Conservation (phyloP, 805 yeast genomes). For the Saccharomycopsis fibuligera region DNA sequence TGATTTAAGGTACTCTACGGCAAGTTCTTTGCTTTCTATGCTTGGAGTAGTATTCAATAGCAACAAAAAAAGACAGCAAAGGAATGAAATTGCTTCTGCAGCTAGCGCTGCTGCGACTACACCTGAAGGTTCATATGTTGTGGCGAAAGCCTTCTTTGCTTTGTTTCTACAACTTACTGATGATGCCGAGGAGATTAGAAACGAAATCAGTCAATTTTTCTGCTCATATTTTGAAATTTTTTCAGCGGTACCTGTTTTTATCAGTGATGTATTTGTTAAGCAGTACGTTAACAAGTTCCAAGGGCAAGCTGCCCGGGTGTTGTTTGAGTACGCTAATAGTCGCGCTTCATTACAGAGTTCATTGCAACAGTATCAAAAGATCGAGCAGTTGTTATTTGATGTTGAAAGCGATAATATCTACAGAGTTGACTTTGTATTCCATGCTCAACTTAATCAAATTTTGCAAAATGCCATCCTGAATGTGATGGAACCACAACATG, state of each 20-base stretch:
- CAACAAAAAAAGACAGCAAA: not conserved
- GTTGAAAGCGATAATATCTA: conserved; percentile 65
- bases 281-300: not conserved
- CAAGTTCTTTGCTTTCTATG: conserved; percentile 15
- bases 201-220: conserved; percentile 5
- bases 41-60: not conserved
- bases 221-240: not conserved
- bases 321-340: not conserved
- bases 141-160: conserved; percentile 8
- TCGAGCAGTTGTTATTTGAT: conserved; percentile 43
- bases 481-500: not conserved
- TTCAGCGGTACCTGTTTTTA: not conserved
- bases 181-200: conserved; percentile 15
- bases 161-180: conserved; percentile 15
- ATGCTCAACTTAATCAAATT: not conserved
- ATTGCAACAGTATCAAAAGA: not conserved
- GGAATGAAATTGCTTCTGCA: conserved; percentile 16
- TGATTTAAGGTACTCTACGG: conserved; percentile 12
- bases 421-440: conserved; percentile 26
- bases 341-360: not conserved
- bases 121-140: no score
- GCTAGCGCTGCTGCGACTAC: no score
- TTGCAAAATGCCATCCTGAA: not conserved
- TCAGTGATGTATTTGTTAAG: not conserved
- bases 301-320: conserved; percentile 1